Conservation (phyloP, 768 basidiomycete genomes). For the Cytidiella melzeri region DNA sequence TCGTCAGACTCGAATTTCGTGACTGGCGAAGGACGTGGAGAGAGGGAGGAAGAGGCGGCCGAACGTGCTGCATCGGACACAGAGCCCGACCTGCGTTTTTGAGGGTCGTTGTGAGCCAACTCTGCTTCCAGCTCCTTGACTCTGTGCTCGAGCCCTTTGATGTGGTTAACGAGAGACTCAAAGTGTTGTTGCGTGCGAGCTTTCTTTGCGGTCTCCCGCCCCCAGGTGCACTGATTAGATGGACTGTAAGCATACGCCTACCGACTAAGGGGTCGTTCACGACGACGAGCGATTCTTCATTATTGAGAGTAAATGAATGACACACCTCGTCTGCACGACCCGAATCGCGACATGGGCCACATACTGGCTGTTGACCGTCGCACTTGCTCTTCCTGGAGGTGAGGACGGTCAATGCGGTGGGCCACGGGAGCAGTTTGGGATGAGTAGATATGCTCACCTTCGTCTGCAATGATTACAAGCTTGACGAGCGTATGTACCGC, state of each 20-base stretch:
- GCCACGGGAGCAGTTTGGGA: background rate
- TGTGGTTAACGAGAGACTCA: slow-evolving; percentile 25
- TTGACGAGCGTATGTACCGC: slow-evolving; percentile 27
- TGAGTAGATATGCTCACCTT: slow-evolving; percentile 12
- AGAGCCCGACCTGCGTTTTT: slow-evolving; percentile 8
- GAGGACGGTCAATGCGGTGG: background rate
- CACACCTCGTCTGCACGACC: slow-evolving; percentile 22
- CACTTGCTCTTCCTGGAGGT: slow-evolving; percentile 27
- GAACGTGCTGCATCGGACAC: slow-evolving; percentile 7
- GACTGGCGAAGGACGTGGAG: slow-evolving; percentile 9
- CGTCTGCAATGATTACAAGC: slow-evolving; percentile 29
- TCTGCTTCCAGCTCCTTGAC: slow-evolving; percentile 23
- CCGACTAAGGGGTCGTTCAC: background rate
- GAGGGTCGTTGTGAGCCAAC: slow-evolving; percentile 12
- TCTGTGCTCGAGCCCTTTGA: slow-evolving; percentile 20
- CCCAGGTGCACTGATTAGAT: slow-evolving; percentile 32
- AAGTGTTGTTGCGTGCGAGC: slow-evolving; percentile 29
- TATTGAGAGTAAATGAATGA: background rate
- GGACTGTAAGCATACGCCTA: background rate
- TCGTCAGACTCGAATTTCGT: slow-evolving; percentile 10
- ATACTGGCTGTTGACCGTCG: slow-evolving; percentile 26
- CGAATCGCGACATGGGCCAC: slow-evolving; percentile 23
- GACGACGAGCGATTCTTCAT: no score
- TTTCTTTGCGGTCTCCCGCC: slow-evolving; percentile 28
- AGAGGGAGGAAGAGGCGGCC: slow-evolving; percentile 9